These are phyloP conservation scores for Termitomyces sp. DNA, from an alignment of 1,284 basidiomycete genomes.

Conservation along the genomic window DNA sequence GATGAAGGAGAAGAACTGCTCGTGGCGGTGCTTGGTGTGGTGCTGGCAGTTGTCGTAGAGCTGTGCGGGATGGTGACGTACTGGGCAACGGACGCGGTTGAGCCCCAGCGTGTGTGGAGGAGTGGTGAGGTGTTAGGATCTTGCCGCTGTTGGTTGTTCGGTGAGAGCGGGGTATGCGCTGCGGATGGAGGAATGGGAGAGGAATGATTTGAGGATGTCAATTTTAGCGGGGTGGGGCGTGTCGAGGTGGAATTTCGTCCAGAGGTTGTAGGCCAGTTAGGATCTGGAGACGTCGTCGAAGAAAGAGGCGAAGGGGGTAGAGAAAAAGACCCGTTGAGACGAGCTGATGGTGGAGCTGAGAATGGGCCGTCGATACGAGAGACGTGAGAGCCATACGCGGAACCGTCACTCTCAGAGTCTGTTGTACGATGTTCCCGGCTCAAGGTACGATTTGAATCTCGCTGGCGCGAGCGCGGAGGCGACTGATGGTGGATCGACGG, in stretches of 20 bases:
- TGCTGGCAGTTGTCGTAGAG: neutral
- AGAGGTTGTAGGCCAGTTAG: too few relatives aligned
- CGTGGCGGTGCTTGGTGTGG: neutral
- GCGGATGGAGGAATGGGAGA: constrained; percentile 9
- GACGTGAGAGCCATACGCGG: too few relatives aligned
- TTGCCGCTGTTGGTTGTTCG: neutral
- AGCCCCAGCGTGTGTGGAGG: constrained; percentile 50
- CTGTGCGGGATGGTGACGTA: neutral
- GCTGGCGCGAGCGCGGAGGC: neutral
- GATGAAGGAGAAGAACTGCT: neutral
- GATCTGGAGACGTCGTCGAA: constrained; percentile 4
- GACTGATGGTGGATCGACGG: neutral
- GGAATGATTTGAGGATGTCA: neutral
- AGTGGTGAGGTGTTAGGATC: constrained; percentile 36
- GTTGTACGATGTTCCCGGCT: constrained; percentile 7
- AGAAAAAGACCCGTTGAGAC: neutral
- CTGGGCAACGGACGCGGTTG: constrained; percentile 32
- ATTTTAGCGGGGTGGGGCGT: constrained; percentile 10
- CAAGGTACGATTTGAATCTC: neutral
- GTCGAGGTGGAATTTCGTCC: neutral
- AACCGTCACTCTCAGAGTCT: constrained; percentile 27
- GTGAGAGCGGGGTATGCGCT: neutral
- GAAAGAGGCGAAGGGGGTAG: too few relatives aligned
- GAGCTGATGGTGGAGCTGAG: neutral
- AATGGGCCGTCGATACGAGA: neutral